Evolutionary conservation across 192 early-diverging fungal genomes (phyloP).

Genomic region (Coemansia sp.): DNA sequence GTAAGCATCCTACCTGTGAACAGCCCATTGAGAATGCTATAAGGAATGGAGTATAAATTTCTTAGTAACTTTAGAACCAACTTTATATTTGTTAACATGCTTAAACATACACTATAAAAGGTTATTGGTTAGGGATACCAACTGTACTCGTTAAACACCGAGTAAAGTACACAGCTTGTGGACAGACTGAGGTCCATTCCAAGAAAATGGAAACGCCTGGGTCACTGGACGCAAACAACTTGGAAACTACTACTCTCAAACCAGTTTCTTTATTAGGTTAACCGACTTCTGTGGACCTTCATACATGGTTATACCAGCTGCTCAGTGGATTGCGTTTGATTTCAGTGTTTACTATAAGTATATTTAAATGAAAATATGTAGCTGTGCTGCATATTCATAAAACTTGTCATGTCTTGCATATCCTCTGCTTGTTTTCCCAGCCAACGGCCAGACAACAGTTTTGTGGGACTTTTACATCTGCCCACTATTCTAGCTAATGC

Average conservation of each 20-base stretch:
- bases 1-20: too few relatives aligned
- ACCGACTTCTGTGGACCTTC: neutral
- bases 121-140: neutral
- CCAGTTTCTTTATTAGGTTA: neutral
- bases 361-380: too few relatives aligned
- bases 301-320: neutral
- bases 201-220: too few relatives aligned
- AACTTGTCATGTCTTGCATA: too few relatives aligned
- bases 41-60: neutral
- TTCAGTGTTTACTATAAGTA: too few relatives aligned
- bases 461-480: too few relatives aligned
- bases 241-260: neutral
- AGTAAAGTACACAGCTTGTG: neutral
- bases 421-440: too few relatives aligned
- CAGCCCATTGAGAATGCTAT: too few relatives aligned
- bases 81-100: neutral
- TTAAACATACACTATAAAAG: neutral
- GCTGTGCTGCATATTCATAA: too few relatives aligned
- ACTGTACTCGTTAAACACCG: neutral
- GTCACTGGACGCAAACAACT: neutral
- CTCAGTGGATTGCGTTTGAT: neutral
- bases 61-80: too few relatives aligned
- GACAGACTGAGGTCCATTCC: neutral
- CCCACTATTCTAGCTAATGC: too few relatives aligned
- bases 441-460: too few relatives aligned